phyloP scores from a whole-genome alignment of 2,329 filamentous ascomycete genomes.

The Neofusicoccum umdonicola region DNA sequence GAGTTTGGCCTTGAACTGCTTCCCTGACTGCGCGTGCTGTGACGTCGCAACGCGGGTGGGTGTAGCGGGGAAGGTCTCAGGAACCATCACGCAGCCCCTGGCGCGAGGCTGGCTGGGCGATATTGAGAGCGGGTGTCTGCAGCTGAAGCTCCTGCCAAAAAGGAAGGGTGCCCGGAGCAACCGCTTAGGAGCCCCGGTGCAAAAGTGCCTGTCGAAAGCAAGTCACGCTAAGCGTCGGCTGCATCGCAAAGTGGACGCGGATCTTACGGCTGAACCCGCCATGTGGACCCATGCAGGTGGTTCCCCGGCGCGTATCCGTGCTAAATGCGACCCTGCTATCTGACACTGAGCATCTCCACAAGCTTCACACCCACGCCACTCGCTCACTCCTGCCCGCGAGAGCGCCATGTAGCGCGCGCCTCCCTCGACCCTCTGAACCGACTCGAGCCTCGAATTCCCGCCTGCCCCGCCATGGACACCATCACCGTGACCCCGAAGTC shows the following conservation, averaged over 20 bases:
- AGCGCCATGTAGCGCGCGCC: constrained; percentile 16
- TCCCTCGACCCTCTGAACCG: not conserved
- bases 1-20: not conserved
- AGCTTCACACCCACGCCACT: not conserved
- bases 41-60: not conserved
- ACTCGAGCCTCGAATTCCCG: not conserved
- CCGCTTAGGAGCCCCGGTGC: too few relatives aligned
- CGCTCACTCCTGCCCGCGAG: not conserved
- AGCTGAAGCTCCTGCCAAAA: too few relatives aligned
- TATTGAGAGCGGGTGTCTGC: too few relatives aligned
- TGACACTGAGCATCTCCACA: constrained; percentile 7
- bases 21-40: not conserved
- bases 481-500: constrained; percentile 41
- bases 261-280: constrained; percentile 6
- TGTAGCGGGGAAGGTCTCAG: too few relatives aligned
- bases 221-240: too few relatives aligned
- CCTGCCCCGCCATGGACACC: constrained; percentile 27
- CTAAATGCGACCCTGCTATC: constrained; percentile 13
- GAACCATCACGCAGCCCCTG: too few relatives aligned
- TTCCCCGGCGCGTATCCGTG: constrained; percentile 4
- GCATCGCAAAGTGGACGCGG: constrained; percentile 8
- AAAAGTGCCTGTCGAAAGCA: too few relatives aligned
- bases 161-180: too few relatives aligned
- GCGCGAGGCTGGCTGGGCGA: too few relatives aligned
- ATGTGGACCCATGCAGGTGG: constrained; percentile 14